A percentile compares a stretch with the other conserved stretches of the same genome.
These are phyloP conservation scores for Scutellaria galericulata DNA, from an alignment of 257 asterid species.

Conservation along the genomic window DNA sequence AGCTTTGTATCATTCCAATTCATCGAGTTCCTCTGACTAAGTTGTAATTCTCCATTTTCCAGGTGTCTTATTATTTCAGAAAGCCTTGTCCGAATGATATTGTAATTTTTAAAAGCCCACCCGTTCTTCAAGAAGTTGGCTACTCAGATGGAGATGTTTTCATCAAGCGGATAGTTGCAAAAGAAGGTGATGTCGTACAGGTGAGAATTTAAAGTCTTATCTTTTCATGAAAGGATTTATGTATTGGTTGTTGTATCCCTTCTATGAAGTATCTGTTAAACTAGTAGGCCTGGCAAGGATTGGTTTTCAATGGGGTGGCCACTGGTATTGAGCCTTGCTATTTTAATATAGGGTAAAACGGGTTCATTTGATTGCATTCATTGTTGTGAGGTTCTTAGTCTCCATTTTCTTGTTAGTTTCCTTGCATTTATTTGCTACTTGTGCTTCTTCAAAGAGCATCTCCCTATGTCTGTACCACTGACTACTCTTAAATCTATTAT, in stretches of 20 bases:
- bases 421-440: neutral
- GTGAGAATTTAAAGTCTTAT: slow-evolving; percentile 40
- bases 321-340: neutral
- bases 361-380: no score
- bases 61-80: slow-evolving; percentile 89
- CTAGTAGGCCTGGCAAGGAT: neutral
- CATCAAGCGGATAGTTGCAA: slow-evolving; percentile 87
- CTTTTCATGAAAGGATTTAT: neutral
- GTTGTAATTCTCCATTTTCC: slow-evolving; percentile 34
- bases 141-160: slow-evolving; percentile 92
- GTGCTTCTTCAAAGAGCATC: neutral
- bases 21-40: neutral
- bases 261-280: slow-evolving; percentile 5
- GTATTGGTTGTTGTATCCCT: slow-evolving; percentile 10
- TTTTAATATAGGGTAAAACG: neutral
- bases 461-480: neutral
- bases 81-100: slow-evolving; percentile 89
- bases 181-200: slow-evolving; percentile 90
- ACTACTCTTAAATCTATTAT: neutral
- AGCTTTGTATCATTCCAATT: neutral
- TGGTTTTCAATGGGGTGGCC: neutral
- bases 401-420: slow-evolving; percentile 10
- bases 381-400: neutral
- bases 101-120: slow-evolving; percentile 90
- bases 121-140: slow-evolving; percentile 93